phyloP scores from a whole-genome alignment of 805 yeast species.

The Kluyveromyces wickerhamii region DNA sequence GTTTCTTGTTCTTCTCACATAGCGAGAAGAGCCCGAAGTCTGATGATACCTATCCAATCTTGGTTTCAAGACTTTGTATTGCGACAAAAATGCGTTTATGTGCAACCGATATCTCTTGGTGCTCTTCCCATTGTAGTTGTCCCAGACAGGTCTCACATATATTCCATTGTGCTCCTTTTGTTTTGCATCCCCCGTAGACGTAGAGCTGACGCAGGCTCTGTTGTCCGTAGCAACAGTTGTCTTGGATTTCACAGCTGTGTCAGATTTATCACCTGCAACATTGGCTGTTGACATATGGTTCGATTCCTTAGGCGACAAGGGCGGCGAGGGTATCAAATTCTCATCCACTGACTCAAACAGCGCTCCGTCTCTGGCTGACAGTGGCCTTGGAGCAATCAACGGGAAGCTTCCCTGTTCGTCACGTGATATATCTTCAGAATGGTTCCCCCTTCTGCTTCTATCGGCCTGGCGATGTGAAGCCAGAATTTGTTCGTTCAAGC shows the following conservation, averaged over 20 bases:
- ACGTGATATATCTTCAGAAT: background rate
- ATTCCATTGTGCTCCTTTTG: conserved; percentile 7
- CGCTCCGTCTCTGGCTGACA: conserved; percentile 1
- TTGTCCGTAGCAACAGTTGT: background rate
- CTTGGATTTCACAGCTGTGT: background rate
- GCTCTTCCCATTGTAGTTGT: conserved; percentile 1
- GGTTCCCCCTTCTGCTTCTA: conserved; percentile 2
- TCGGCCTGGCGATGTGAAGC: no score
- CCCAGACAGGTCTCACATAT: conserved; percentile 17
- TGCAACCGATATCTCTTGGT: conserved; percentile 8
- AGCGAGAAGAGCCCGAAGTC: background rate
- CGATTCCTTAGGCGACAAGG: conserved; percentile 23
- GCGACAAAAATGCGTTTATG: conserved; percentile 16
- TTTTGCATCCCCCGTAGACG: no score
- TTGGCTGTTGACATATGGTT: background rate
- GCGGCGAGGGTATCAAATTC: conserved; percentile 28
- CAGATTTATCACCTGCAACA: background rate
- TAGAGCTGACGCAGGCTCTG: background rate
- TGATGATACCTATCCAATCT: background rate
- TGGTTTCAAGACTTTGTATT: conserved; percentile 14
- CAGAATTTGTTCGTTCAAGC: conserved; percentile 1
- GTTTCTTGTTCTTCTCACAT: conserved; percentile 3
- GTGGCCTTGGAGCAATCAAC: conserved; percentile 1
- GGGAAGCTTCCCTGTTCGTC: conserved; percentile 2
- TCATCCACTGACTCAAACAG: conserved; percentile 12